Conservation (phyloP, 2,329 filamentous ascomycete genomes). For the Sclerotinia trifoliorum region DNA sequence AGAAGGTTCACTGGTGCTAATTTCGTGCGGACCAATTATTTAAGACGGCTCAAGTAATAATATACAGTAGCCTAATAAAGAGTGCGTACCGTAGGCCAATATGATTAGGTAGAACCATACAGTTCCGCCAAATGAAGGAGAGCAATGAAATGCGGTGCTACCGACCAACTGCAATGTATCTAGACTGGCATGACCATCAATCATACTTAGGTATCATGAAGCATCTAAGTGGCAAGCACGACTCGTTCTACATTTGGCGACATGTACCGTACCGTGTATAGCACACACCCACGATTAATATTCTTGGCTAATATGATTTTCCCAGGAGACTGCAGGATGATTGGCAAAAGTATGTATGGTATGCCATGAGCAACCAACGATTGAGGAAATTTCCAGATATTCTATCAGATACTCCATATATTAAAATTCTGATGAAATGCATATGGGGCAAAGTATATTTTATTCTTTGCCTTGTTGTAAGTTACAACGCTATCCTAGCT, state of each 20-base stretch:
- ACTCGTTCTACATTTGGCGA: conserved; percentile 10
- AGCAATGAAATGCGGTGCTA: conserved; percentile 13
- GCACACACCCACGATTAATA: neutral
- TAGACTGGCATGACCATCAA: conserved; percentile 11
- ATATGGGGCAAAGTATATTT: neutral
- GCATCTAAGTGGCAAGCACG: conserved; percentile 16
- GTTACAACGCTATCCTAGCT: neutral
- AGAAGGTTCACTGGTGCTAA: conserved; percentile 4
- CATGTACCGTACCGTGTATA: neutral
- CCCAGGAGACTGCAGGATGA: neutral
- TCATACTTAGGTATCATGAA: conserved; percentile 13
- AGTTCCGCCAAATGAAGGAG: neutral
- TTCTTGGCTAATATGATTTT: neutral
- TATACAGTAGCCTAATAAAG: neutral
- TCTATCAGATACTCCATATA: conserved; percentile 12
- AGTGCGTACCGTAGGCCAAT: conserved; percentile 1
- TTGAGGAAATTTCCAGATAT: neutral
- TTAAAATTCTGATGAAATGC: conserved; percentile 15
- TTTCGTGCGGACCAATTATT: neutral
- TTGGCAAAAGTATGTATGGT: neutral
- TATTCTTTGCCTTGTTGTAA: neutral
- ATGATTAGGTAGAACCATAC: conserved; percentile 11
- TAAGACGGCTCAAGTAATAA: neutral
- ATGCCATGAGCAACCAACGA: neutral
- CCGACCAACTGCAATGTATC: conserved; percentile 15